These are phyloP conservation scores for Colletotrichum incanum DNA, from an alignment of 2,329 filamentous ascomycete genomes.

Conservation along the genomic window DNA sequence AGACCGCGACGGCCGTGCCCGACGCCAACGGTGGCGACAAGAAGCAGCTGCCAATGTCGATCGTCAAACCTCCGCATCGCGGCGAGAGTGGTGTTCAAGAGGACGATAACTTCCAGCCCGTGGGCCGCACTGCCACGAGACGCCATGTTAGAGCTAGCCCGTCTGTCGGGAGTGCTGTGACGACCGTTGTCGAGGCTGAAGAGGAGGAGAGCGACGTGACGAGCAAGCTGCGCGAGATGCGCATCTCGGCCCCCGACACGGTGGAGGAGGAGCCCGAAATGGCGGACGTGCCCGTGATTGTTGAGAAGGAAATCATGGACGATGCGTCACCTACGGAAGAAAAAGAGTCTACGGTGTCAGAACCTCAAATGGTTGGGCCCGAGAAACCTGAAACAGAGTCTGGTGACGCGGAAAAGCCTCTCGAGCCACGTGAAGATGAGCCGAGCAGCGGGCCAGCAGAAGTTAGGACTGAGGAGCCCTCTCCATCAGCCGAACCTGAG, in stretches of 20 bases:
- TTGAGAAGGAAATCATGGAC: slow-evolving; percentile 53
- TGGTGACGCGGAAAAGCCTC: slow-evolving; percentile 3
- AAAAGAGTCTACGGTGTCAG: slow-evolving; percentile 46
- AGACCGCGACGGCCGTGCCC: slow-evolving; percentile 61
- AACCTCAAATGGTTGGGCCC: slow-evolving; percentile 27
- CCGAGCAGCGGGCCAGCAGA: slow-evolving; percentile 16
- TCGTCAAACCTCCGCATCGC: slow-evolving; percentile 54
- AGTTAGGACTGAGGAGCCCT: slow-evolving; percentile 29
- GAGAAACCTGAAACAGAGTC: slow-evolving; percentile 15
- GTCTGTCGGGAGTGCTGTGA: slow-evolving; percentile 83
- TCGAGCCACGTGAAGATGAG: slow-evolving; percentile 2
- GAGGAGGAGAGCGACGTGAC: slow-evolving; percentile 76
- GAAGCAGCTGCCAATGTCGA: slow-evolving; percentile 52
- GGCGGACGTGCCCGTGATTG: slow-evolving; percentile 60
- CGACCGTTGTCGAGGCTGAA: slow-evolving; percentile 86
- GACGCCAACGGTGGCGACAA: slow-evolving; percentile 54
- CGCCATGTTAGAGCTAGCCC: slow-evolving; percentile 86
- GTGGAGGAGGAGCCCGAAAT: slow-evolving; percentile 67
- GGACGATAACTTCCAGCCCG: slow-evolving; percentile 67
- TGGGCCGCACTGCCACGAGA: slow-evolving; percentile 80
- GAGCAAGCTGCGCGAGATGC: slow-evolving; percentile 63
- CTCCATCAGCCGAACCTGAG: slow-evolving; percentile 33
- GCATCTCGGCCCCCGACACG: slow-evolving; percentile 68
- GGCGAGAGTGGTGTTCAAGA: slow-evolving; percentile 47
- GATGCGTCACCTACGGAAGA: slow-evolving; percentile 43